phyloP scores from a whole-genome alignment of 495 filamentous ascomycete species.

The Cenococcum geophilum region DNA sequence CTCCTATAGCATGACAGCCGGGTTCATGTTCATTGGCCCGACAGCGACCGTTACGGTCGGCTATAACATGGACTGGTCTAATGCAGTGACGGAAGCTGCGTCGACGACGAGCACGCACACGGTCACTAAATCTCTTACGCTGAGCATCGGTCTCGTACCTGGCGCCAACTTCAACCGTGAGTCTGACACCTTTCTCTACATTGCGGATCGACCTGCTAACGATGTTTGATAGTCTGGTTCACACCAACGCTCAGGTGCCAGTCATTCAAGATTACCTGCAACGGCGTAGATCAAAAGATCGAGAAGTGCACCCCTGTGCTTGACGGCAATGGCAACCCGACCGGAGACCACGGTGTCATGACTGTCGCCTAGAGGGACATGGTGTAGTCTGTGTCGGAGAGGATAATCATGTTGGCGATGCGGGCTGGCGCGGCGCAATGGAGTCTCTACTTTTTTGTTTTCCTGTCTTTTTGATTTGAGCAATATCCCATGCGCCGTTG shows the following conservation, averaged over 20 bases:
- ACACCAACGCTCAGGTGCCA: conserved; percentile 10
- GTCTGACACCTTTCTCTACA: conserved; percentile 1
- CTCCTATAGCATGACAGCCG: conserved; percentile 4
- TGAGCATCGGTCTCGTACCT: conserved; percentile 5
- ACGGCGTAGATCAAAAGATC: conserved; percentile 3
- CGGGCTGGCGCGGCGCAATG: not conserved
- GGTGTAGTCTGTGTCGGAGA: not conserved
- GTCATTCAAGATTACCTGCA: conserved; percentile 8
- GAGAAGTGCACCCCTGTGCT: conserved; percentile 10
- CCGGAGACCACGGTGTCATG: conserved; percentile 11
- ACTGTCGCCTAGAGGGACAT: conserved; percentile 6
- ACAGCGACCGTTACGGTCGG: conserved; percentile 4
- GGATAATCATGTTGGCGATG: not conserved
- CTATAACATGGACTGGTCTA: conserved; percentile 4
- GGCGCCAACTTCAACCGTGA: conserved; percentile 5
- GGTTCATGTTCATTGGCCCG: conserved; percentile 6
- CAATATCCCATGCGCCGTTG: too few species aligned
- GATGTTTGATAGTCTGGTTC: conserved; percentile 6
- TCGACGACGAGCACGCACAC: not conserved
- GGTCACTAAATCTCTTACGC: conserved; percentile 5
- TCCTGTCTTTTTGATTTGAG: not conserved
- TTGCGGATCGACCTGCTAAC: not conserved
- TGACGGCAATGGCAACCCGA: conserved; percentile 6
- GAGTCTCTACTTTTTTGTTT: not conserved
- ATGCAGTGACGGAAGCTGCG: not conserved